Evolutionary conservation across 495 filamentous ascomycete species (phyloP), one percentile per base, ranked within the genome.

Genomic region (Xylaria sp.): DNA sequence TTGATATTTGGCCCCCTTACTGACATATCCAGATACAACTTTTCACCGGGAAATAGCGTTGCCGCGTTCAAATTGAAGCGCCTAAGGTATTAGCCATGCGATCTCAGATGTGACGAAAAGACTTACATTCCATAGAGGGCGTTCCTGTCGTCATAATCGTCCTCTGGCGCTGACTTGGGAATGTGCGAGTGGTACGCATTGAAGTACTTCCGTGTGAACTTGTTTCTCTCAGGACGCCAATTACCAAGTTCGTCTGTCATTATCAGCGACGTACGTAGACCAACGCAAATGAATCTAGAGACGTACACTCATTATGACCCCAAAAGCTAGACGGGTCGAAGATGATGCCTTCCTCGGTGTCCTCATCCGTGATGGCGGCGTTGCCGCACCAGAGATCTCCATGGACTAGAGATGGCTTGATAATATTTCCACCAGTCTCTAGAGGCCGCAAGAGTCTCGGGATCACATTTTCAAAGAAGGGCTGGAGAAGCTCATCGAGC

Each of bases 321-420:
- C 81, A 89, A 68, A 83, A 83, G 12, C 65, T 76, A 35, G 79
- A 77, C 0, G 85, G 80, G 75, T 88, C 86, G 68, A 81, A 88
- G 12, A 88, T 74, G 40, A 83, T 70, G 19, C 79, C 69, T 19
- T 79, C 74, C 17, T 74, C 80, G 17, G 75, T 82, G 24, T 71
- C 67, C 21, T 76, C 63, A 64, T 82, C 74, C 26, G 79, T 74
- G 37, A 61, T 61, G 6, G 77, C 79, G 21, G 80, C 73, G 73
- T 86, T 86, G 1, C 76, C 83, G 65, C 80, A 81, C 83, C 83
- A 86, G 19, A 86, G 68, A 75, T 88, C 83, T 1, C 84, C 85
- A 67, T 87, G 86, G 0, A 86, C 78, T 5, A 88, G 72, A 5
- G 78, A 78, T 0, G 86, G 84, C 66, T 79, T 75, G 52, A 87